Percentiles rank a stretch among this genome's conserved stretches.
phyloP scores from a whole-genome alignment of 352 stramenopile genomes.

The Sclerospora graminicola region DNA sequence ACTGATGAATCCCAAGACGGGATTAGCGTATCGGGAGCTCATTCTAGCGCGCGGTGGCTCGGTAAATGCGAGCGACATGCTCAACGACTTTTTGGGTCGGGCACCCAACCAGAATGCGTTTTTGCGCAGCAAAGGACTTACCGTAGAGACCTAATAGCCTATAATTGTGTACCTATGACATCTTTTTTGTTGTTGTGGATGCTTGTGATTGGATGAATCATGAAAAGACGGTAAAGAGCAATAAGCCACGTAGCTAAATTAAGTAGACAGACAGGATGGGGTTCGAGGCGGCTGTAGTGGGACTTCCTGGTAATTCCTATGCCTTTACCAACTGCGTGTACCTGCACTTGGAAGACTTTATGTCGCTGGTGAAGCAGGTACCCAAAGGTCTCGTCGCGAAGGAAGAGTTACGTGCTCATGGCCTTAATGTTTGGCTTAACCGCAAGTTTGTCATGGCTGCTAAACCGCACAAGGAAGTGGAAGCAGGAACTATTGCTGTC shows the following conservation, averaged over 20 bases:
- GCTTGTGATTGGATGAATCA: too few species aligned
- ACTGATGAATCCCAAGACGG: conserved; percentile 71
- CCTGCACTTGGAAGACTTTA: conserved; percentile 65
- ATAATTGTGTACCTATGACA: too few species aligned
- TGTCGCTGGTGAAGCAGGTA: conserved; percentile 48
- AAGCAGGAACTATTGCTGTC: conserved; percentile 46
- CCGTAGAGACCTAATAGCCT: not conserved
- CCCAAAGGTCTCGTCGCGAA: conserved; percentile 52
- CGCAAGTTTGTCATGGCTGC: conserved; percentile 73
- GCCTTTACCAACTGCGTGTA: conserved; percentile 82
- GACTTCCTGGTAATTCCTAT: conserved; percentile 63
- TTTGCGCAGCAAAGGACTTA: conserved; percentile 66
- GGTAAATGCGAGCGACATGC: conserved; percentile 65
- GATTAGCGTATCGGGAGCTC: conserved; percentile 76
- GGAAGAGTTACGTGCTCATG: conserved; percentile 58
- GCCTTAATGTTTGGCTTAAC: conserved; percentile 77
- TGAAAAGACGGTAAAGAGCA: too few species aligned
- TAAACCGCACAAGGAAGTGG: conserved; percentile 61
- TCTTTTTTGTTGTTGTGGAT: too few species aligned
- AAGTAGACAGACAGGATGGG: conserved; percentile 22
- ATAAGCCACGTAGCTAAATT: too few species aligned
- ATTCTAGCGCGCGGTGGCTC: conserved; percentile 79
- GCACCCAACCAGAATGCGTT: conserved; percentile 74
- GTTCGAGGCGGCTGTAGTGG: conserved; percentile 50
- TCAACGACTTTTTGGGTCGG: conserved; percentile 73